Evolutionary conservation across 2,329 filamentous ascomycete species (phyloP).

Genomic region (Pseudogymnoascus sp.): DNA sequence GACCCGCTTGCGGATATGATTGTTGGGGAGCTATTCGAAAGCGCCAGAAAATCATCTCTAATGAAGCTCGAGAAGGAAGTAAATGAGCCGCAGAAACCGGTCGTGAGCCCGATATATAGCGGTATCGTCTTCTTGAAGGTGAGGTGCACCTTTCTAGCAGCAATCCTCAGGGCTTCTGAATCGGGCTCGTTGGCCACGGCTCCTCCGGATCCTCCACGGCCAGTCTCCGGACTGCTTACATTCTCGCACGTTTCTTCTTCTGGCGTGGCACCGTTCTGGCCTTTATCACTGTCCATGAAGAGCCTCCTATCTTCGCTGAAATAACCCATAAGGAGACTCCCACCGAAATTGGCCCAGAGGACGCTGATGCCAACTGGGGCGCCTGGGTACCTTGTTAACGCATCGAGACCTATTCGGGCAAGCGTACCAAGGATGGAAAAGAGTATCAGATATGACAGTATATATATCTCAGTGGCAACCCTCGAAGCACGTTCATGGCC

Average conservation of each 20-base stretch:
- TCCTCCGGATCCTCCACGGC: constrained; percentile 14
- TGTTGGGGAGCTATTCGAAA: constrained; percentile 65
- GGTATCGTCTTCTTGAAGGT: constrained; percentile 78
- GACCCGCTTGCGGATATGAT: constrained; percentile 18
- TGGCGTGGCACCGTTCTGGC: constrained; percentile 28
- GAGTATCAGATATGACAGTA: constrained; percentile 73
- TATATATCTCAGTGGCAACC: constrained; percentile 57
- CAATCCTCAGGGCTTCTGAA: constrained; percentile 23
- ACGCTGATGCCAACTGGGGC: constrained; percentile 68
- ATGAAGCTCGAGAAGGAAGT: constrained; percentile 87
- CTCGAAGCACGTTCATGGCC: constrained; percentile 34
- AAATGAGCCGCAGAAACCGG: constrained; percentile 82
- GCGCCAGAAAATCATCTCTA: constrained; percentile 69
- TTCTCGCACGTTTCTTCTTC: constrained; percentile 31
- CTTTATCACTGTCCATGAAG: constrained; percentile 47
- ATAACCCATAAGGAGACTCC: constrained; percentile 79
- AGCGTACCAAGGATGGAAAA: constrained; percentile 83
- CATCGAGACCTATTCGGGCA: constrained; percentile 72
- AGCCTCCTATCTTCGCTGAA: constrained; percentile 70
- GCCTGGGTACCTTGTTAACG: constrained; percentile 72
- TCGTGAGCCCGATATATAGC: constrained; percentile 78
- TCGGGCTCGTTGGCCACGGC: constrained; percentile 13
- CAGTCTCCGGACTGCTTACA: constrained; percentile 16
- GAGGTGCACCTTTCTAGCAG: constrained; percentile 51
- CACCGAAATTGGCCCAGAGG: constrained; percentile 83